Evolutionary conservation across 805 yeast species (phyloP).

Genomic region (Kregervanrija pseudodelftensis): DNA sequence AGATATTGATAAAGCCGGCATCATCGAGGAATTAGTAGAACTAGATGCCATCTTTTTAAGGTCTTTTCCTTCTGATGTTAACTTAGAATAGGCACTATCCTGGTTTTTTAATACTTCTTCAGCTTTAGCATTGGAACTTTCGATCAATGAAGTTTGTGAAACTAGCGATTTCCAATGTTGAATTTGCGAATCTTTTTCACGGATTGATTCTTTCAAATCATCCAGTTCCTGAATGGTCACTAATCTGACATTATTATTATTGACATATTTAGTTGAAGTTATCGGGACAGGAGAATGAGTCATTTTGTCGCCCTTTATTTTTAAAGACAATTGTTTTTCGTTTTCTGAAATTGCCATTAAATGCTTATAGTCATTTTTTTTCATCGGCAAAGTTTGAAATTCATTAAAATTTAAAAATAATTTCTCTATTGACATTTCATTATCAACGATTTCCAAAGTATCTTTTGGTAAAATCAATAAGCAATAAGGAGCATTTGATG

Average conservation of each 20-base stretch:
- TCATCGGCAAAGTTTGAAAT: slow-evolving; percentile 13
- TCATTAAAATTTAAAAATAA: slow-evolving; percentile 2
- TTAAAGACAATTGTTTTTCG: not conserved
- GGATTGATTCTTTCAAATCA: not conserved
- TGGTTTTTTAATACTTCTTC: not conserved
- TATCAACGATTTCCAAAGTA: not conserved
- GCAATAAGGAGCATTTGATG: not conserved
- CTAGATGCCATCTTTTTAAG: not conserved
- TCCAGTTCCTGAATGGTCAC: slow-evolving; percentile 3
- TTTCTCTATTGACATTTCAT: not conserved
- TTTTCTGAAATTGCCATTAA: slow-evolving; percentile 10
- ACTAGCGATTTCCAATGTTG: not conserved
- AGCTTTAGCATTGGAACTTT: no score
- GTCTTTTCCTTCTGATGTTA: not conserved
- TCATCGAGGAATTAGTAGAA: no score
- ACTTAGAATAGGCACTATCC: not conserved
- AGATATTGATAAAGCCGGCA: no score
- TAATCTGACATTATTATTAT: slow-evolving; percentile 1
- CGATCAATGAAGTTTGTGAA: not conserved
- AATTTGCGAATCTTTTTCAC: not conserved
- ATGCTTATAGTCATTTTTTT: slow-evolving; percentile 15
- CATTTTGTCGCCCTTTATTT: not conserved
- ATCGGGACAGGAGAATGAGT: not conserved
- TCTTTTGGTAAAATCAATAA: slow-evolving; percentile 8
- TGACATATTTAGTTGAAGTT: slow-evolving; percentile 1